Base-by-base conservation (phyloP, 139 green algal genomes). In the Chlorella sorokiniana region DNA sequence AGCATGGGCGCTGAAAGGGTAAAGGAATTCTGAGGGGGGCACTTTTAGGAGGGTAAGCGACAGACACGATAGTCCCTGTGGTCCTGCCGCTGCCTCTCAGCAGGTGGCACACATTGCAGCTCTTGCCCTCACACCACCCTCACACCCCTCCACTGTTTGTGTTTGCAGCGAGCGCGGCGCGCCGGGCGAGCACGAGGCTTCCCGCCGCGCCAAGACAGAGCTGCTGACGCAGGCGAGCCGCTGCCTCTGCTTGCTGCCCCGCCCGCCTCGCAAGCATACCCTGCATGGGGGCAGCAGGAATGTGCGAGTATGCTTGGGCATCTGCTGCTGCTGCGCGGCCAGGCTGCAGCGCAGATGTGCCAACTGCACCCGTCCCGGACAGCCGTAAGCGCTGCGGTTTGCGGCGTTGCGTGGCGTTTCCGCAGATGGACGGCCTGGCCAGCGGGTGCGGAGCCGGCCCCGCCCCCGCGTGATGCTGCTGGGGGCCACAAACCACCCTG, bases 401-500 rank as follows among this genome's bases (percentile, higher is more conserved):
- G 22, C 27, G 52, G 52, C 52, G 6, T 16, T 6, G 5, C 9
- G 52, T 68, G 25, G 23, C 52, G 10, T 6, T 35, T 61, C 35
- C 44, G 51, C 84, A 89, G 80, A 86, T 89, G 31, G 83, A 89
- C 45, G 87, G 85, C 70, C 86, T 89, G 64, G 64, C 88, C 68
- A 78, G 35, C 52, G 38, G 59, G 52, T 10, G 81, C 79, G 78
- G 65, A 63, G 14, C 77, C 83, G 69, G 77, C 48, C 27, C 23
- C 54, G 11, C 25, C 44, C 77, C 83, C 62, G 45, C 59, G 95
- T 99, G 59, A 97, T 99, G 94, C 93, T 99, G 70, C 90, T 99
- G 61, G 96, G 95, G 0, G 95, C 96, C 63, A 99, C 96, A 56
- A 99, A 99, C 91, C 98, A 96, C 85, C 96, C 96, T 8, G 98